These are phyloP conservation scores for Podaxis sp. DNA, from an alignment of 768 basidiomycete species.

Conservation along the genomic window DNA sequence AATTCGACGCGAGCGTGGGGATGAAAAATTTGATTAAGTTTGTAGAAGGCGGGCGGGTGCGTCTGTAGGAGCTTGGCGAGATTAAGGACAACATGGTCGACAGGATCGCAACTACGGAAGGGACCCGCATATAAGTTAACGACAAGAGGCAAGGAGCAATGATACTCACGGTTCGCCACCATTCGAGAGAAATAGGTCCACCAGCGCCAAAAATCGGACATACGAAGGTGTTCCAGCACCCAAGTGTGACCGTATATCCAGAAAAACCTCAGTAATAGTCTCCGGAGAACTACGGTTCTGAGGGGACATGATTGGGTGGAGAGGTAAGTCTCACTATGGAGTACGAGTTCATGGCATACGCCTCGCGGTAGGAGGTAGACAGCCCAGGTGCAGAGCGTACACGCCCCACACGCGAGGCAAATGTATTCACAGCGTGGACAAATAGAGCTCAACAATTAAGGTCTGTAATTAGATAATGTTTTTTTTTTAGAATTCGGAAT, in stretches of 20 bases:
- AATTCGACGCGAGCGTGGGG: not conserved
- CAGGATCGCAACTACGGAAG: not conserved
- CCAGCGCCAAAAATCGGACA: not conserved
- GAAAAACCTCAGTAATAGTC: not conserved
- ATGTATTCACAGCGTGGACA: not conserved
- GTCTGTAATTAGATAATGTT: not conserved
- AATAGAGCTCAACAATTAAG: not conserved
- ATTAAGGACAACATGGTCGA: not conserved
- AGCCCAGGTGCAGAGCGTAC: too few species aligned
- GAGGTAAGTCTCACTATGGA: too few species aligned
- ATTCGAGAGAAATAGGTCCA: not conserved
- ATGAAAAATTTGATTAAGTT: not conserved
- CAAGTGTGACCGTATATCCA: not conserved
- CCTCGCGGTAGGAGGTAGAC: too few species aligned
- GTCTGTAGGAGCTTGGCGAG: not conserved
- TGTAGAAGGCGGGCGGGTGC: not conserved
- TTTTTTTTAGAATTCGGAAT: constrained; percentile 3
- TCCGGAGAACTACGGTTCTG: not conserved
- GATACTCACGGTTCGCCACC: not conserved
- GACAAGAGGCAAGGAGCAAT: too few species aligned
- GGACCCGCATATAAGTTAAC: too few species aligned
- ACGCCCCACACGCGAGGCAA: not conserved
- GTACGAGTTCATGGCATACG: too few species aligned
- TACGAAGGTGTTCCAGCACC: not conserved
- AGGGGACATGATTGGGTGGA: too few species aligned